A percentile compares a stretch with the other conserved stretches of the same genome.
Evolutionary conservation across 768 basidiomycete genomes (phyloP).

Genomic region (Austroboletus festivus): DNA sequence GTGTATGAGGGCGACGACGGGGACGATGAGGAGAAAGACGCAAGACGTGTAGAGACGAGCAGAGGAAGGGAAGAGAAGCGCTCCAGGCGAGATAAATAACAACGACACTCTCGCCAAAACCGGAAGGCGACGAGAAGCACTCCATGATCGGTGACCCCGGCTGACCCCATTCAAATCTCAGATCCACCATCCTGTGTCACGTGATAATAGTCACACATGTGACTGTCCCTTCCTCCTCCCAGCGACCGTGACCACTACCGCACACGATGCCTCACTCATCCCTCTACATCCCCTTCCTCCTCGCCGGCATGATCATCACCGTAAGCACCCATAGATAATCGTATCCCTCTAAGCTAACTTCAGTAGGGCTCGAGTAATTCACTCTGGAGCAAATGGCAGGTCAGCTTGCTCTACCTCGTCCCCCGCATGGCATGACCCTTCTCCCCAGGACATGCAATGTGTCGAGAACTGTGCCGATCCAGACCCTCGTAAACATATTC

Average conservation of each 20-base stretch:
- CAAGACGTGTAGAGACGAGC: slow-evolving; percentile 6
- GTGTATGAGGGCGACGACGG: neutral
- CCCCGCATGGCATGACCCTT: slow-evolving; percentile 6
- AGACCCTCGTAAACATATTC: slow-evolving; percentile 56
- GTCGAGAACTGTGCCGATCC: slow-evolving; percentile 85
- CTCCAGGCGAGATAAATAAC: slow-evolving; percentile 32
- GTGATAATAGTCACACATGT: slow-evolving; percentile 13
- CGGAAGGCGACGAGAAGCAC: slow-evolving; percentile 32
- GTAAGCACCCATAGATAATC: slow-evolving; percentile 39
- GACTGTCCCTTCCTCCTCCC: slow-evolving; percentile 6
- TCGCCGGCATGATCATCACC: slow-evolving; percentile 91
- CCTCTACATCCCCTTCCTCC: slow-evolving; percentile 71
- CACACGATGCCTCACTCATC: slow-evolving; percentile 68
- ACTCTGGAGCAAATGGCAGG: slow-evolving; percentile 84
- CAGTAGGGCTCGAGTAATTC: slow-evolving; percentile 75
- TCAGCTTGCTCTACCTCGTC: slow-evolving; percentile 21
- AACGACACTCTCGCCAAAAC: slow-evolving; percentile 19
- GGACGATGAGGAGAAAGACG: slow-evolving; percentile 16
- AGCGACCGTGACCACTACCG: too few relatives aligned
- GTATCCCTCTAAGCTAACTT: neutral
- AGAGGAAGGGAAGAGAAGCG: slow-evolving; percentile 28
- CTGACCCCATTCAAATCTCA: slow-evolving; percentile 6
- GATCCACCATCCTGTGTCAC: slow-evolving; percentile 11
- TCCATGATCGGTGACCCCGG: slow-evolving; percentile 26
- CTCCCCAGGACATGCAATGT: slow-evolving; percentile 88